These are phyloP conservation scores for Takakia lepidozioides DNA, from an alignment of 225 moss, liverwort and hornwort species.

Conservation along the genomic window DNA sequence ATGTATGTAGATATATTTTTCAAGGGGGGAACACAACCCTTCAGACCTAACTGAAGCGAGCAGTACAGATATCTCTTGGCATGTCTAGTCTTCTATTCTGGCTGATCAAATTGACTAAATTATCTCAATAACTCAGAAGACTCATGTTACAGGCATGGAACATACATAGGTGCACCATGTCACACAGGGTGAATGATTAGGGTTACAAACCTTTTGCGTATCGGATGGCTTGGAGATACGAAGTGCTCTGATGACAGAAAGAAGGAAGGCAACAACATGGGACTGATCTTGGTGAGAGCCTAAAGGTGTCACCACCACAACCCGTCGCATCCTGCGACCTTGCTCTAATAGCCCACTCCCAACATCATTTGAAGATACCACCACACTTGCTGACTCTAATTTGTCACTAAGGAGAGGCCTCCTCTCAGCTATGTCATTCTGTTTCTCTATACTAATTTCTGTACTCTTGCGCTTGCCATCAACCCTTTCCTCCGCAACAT, in stretches of 20 bases:
- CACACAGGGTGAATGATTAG: too few species aligned
- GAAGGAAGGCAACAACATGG: constrained; percentile 68
- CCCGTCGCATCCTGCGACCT: constrained; percentile 51
- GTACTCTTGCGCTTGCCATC: neutral
- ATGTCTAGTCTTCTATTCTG: too few species aligned
- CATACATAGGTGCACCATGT: too few species aligned
- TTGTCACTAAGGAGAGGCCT: constrained; percentile 28
- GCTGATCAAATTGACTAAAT: too few species aligned
- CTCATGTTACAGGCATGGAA: too few species aligned
- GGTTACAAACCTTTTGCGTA: constrained; percentile 74
- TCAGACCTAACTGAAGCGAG: too few species aligned
- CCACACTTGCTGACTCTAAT: constrained; percentile 32
- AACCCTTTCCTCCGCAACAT: constrained; percentile 21
- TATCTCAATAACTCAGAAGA: too few species aligned
- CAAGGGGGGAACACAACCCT: too few species aligned
- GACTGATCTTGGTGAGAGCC: constrained; percentile 75
- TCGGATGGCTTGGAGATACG: constrained; percentile 74
- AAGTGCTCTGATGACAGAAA: constrained; percentile 80
- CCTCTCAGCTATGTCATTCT: constrained; percentile 17
- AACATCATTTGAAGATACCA: constrained; percentile 21
- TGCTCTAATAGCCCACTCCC: constrained; percentile 38
- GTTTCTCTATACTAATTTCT: too few species aligned
- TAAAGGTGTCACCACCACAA: constrained; percentile 53
- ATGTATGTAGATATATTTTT: too few species aligned
- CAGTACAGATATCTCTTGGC: too few species aligned